Evolutionary conservation across 1,284 basidiomycete genomes (phyloP), one percentile per base, ranked within the genome.

Genomic region (Austroboletus rostrupii): DNA sequence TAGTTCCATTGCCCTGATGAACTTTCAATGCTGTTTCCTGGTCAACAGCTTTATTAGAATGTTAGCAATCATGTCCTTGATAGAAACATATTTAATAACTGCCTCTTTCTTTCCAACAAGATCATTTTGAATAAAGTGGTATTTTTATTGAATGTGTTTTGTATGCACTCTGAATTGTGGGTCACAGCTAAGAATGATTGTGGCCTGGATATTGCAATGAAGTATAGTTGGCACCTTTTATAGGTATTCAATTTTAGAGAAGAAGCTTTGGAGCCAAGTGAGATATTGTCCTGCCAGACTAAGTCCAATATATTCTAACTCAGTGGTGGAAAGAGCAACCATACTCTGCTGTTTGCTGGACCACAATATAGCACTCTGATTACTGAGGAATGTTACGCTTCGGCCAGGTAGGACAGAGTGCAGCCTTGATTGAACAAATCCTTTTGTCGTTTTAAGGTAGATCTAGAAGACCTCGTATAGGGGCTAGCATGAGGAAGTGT

Each of bases 111-210:
- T 59, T 9, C 35, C 50, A 4, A 58, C 57, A 44, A 65, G 53
- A 45, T 62, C 60, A 55, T 69, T 64, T 33, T 59, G 50, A 45
- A 69, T 48, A 49, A 64, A 65, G 53, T 68, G 62, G 37, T 59
- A 61, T n/a, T 61, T 58, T 16, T 20, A 4, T 19, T 54, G 49
- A 8, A 78, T 74, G 52, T 79, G 76, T 51, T 77, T 77, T 0
- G 70, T 72, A 5, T 67, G 48, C 4, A 63, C 60, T 39, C 69
- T 68, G 46, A 67, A 65, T 11, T 60, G 52, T 13, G 66, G 59
- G 39, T 72, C 62, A 1, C 60, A 47, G 2, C 59, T 56, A 2
- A 76, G 48, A 1, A 51, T 52, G 35, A 75, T 68, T 3, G 67
- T 60, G 0, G 65, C 55, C 39, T 68, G 58, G 45, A 72, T 74